Percentiles rank a stretch among this genome's conserved stretches.
Conservation (phyloP, 805 yeast genomes). For the Monosporozyma siamensis region DNA sequence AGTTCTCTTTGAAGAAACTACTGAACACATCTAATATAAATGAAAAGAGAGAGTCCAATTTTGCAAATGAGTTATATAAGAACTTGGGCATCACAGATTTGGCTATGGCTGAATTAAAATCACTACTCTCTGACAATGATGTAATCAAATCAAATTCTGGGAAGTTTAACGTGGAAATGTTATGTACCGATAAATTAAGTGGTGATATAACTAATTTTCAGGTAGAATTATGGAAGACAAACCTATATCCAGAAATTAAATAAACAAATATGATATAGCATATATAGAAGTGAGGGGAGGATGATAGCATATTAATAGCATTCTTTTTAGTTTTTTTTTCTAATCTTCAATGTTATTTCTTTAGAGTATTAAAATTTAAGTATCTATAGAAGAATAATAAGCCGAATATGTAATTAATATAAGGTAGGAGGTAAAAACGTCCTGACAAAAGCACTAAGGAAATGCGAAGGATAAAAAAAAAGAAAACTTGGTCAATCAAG, state of each 20-base stretch:
- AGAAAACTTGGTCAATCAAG: no score
- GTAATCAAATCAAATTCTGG: conserved; percentile 4
- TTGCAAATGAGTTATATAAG: conserved; percentile 4
- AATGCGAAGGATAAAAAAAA: no score
- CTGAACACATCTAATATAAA: conserved; percentile 4
- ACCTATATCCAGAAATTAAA: neutral
- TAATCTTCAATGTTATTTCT: no score
- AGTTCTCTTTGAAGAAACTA: conserved; percentile 8
- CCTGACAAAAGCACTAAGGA: no score
- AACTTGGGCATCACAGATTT: conserved; percentile 10
- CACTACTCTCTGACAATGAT: conserved; percentile 1
- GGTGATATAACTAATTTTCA: conserved; percentile 19
- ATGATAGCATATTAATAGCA: neutral
- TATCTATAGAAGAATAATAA: no score
- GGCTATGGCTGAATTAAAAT: conserved; percentile 14
- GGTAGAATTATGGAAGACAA: conserved; percentile 20
- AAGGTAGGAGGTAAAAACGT: no score
- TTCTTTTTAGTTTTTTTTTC: no score
- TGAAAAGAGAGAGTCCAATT: neutral
- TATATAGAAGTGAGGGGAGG: no score
- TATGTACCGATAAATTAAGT: conserved; percentile 17
- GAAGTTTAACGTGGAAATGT: conserved; percentile 15
- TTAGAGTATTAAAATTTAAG: no score
- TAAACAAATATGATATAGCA: neutral
- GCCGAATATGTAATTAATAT: no score